phyloP scores from a whole-genome alignment of 2,329 filamentous ascomycete species.

The Proliferodiscus dingleyae region DNA sequence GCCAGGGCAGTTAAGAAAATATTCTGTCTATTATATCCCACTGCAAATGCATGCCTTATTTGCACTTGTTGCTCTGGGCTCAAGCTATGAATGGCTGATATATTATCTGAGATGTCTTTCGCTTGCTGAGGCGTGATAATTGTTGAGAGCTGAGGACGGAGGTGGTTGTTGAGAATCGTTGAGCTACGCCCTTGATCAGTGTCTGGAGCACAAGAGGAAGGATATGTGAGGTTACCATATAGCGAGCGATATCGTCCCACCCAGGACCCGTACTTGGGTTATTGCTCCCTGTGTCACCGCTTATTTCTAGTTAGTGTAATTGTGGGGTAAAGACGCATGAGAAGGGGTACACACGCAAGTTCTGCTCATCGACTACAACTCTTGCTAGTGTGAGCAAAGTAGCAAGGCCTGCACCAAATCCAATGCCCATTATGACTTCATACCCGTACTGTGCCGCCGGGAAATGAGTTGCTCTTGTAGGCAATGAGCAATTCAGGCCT shows the following conservation, averaged over 20 bases:
- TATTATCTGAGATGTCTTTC: not conserved
- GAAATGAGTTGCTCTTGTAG: slow-evolving; percentile 1
- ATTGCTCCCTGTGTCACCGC: slow-evolving; percentile 1
- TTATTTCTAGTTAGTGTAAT: not conserved
- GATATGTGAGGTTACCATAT: not conserved
- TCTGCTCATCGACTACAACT: slow-evolving; percentile 31
- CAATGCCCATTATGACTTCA: slow-evolving; percentile 52
- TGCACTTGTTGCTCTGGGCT: not conserved
- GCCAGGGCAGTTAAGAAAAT: slow-evolving; percentile 1
- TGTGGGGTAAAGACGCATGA: not conserved
- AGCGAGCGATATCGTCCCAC: slow-evolving; percentile 1
- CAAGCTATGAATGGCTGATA: not conserved
- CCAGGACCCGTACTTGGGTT: slow-evolving; percentile 3
- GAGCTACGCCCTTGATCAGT: not conserved
- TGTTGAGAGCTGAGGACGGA: not conserved
- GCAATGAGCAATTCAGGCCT: slow-evolving; percentile 5
- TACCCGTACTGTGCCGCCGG: slow-evolving; percentile 40
- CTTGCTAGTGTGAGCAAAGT: slow-evolving; percentile 52
- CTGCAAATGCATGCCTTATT: not conserved
- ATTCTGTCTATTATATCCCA: slow-evolving; percentile 6
- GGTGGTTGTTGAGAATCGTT: slow-evolving; percentile 4
- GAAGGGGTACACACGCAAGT: not conserved
- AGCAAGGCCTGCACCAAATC: slow-evolving; percentile 43
- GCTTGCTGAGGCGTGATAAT: not conserved
- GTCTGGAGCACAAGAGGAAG: too few species aligned